Percentiles rank a stretch among this genome's conserved stretches.
Evolutionary conservation across 345 rosid species (phyloP).

Genomic region (Fremontodendron californicum): DNA sequence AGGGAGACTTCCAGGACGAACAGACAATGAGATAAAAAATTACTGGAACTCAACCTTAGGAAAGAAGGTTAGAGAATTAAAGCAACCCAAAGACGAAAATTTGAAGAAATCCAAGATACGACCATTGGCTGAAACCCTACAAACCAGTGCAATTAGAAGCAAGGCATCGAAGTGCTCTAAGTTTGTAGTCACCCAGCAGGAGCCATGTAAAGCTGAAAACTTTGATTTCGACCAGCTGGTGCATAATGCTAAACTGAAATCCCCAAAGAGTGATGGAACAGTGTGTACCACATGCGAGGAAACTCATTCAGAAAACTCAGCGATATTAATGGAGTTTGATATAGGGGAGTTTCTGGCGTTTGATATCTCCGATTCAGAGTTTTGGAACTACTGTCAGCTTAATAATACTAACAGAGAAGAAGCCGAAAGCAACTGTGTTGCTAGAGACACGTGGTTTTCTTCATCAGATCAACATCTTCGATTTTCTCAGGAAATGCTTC

Average conservation of each 20-base stretch:
- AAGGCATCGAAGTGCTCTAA: not conserved
- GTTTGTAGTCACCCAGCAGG: not conserved
- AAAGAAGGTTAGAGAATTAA: conserved; percentile 13
- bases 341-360: not conserved
- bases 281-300: not conserved
- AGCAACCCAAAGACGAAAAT: not conserved
- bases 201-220: not conserved
- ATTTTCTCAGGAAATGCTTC: conserved; percentile 24
- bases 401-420: conserved; percentile 2
- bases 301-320: not conserved
- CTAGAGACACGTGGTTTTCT: not conserved
- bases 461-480: not conserved
- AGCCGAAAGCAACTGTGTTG: not conserved
- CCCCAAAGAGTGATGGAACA: not conserved
- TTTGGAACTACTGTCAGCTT: conserved; percentile 20
- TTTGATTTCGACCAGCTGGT: not conserved
- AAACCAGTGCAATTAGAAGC: not conserved
- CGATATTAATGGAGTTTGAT: not conserved
- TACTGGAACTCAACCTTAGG: conserved; percentile 9
- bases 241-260: not conserved
- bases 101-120: not conserved
- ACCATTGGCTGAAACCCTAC: not conserved
- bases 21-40: conserved; percentile 12
- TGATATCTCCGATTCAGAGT: not conserved
- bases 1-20: conserved; percentile 2